Base-by-base conservation (phyloP, 345 rosid species). In the Limnanthes douglasii region DNA sequence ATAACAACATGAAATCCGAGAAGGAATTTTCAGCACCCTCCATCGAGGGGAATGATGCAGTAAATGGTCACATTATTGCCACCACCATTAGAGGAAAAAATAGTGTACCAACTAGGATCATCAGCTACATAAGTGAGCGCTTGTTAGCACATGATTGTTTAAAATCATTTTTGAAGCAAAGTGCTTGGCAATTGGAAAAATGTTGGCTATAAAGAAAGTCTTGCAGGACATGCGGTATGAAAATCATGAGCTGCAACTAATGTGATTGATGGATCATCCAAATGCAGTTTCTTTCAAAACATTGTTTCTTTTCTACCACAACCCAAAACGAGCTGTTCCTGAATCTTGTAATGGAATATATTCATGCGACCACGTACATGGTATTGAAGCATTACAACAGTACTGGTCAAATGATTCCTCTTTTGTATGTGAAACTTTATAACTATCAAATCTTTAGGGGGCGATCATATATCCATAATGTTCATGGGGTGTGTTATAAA, bases 61-160 rank as follows among this genome's bases (percentile, higher is more conserved):
- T 69, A 24, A 66, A 75, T 0, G 94, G 94, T 29, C 94, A 81
- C 39, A 67, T 77, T 31, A 81, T 81, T 47, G 70, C 84, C 4
- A 73, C 85, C 34, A 73, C 88, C 3, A 77, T 77, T 17, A 88
- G 88, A 30, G 94, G 94, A 43, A 77, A 69, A 69, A 82, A 77
- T 46, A 85, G 88, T 27, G 84, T 77, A 66, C 78, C 85, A 31
- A 82, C 77, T 39, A 80, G 50, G 88, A 77, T 76, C 18, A 72
- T 82, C 48, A 77, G 78, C 59, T 82, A 82, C 70, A 77, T 77
- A 88, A 81, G 84, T 1, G 88, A 82, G 53, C 85, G 82, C 35
- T 69, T 37, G 80, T 82, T 25, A 88, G 88, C 17, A 67, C 66
- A 30, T 88, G 90, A 19, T 77, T 88, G 26, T 82, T 82, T 48